phyloP scores from a whole-genome alignment of 805 yeast genomes.

The Wickerhamiella shivajii region DNA sequence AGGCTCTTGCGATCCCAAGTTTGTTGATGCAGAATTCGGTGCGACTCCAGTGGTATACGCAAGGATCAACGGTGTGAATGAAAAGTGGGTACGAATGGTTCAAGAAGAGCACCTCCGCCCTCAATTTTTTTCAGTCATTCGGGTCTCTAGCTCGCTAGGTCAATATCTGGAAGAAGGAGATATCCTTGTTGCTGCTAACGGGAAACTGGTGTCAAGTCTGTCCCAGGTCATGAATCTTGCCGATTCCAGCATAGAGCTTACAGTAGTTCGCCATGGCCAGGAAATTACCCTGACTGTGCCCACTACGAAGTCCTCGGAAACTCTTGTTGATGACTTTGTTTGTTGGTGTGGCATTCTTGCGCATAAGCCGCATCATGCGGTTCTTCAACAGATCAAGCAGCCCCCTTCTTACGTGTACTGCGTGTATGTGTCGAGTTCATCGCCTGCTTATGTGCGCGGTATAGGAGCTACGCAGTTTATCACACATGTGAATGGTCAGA shows the following conservation, averaged over 20 bases:
- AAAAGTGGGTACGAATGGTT: slow-evolving; percentile 58
- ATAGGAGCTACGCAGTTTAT: slow-evolving; percentile 69
- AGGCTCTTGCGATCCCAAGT: slow-evolving; percentile 33
- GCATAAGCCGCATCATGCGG: slow-evolving; percentile 88
- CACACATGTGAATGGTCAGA: slow-evolving; percentile 71
- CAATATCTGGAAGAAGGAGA: slow-evolving; percentile 43
- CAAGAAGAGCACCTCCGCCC: slow-evolving; percentile 52
- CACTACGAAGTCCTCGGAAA: slow-evolving; percentile 42
- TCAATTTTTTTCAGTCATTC: slow-evolving; percentile 56
- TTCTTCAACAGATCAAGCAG: slow-evolving; percentile 62
- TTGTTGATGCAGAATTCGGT: slow-evolving; percentile 67
- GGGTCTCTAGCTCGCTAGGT: slow-evolving; percentile 39
- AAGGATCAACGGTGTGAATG: slow-evolving; percentile 76
- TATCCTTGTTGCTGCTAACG: slow-evolving; percentile 58
- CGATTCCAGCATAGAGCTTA: slow-evolving; percentile 37
- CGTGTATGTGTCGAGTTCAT: slow-evolving; percentile 58
- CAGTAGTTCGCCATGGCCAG: slow-evolving; percentile 56
- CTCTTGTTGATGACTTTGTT: slow-evolving; percentile 51
- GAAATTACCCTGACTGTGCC: slow-evolving; percentile 48
- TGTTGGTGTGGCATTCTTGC: slow-evolving; percentile 74
- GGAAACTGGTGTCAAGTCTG: slow-evolving; percentile 44
- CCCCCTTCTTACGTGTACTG: slow-evolving; percentile 79
- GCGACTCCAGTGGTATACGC: slow-evolving; percentile 58
- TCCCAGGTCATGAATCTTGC: slow-evolving; percentile 42
- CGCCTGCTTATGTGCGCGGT: slow-evolving; percentile 76